Evolutionary conservation across 2,329 filamentous ascomycete genomes (phyloP), one percentile per base, ranked within the genome.

Genomic region (Pseudocercospora musae): DNA sequence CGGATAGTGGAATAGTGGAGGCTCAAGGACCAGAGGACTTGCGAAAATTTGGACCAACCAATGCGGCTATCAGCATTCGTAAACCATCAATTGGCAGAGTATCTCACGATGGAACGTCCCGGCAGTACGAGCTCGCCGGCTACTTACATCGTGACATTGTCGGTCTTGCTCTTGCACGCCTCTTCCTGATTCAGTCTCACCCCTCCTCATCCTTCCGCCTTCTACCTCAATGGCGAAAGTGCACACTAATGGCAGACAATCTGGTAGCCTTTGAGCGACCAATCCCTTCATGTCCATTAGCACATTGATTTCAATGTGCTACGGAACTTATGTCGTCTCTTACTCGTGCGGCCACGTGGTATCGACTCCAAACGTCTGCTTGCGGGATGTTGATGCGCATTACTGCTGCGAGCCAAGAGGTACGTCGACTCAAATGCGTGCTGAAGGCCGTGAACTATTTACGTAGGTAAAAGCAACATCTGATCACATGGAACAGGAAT

Each of bases 371-470:
- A 62, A 62, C 33, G 60, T 67, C 18, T 69, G 67, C 44, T 27
- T 69, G 33, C 67, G 62, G 33, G 67, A 67, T 31, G 57, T 69
- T 10, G 67, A 59, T 15, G 61, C 66, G 20, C 66, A 68, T 50
- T 67, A 67, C 29, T 63, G 65, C 10, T 69, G 67, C 58, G 67
- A 69, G 58, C 63, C 65, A 25, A 57, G 65, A 44, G 67, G 67
- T 40, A 37, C 29, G 52, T 54, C 15, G 29, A 37, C 49, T 31
- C 49, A 27, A 52, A 18, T 18, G 13, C 4, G 3, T 52, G n/a
- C 27, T 20, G 25, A 4, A 52, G 49, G 23, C 27, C 25, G 49
- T 20, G 23, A 52, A 52, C n/a, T 49, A 21, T 13, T 9, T 13
- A 6, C 44, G 25, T 23, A 5, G 20, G 44, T 25, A 25, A 15